Percentiles rank a stretch among this genome's conserved stretches.
phyloP scores from a whole-genome alignment of 2,329 filamentous ascomycete genomes.

The Stagonosporopsis rhizophila region DNA sequence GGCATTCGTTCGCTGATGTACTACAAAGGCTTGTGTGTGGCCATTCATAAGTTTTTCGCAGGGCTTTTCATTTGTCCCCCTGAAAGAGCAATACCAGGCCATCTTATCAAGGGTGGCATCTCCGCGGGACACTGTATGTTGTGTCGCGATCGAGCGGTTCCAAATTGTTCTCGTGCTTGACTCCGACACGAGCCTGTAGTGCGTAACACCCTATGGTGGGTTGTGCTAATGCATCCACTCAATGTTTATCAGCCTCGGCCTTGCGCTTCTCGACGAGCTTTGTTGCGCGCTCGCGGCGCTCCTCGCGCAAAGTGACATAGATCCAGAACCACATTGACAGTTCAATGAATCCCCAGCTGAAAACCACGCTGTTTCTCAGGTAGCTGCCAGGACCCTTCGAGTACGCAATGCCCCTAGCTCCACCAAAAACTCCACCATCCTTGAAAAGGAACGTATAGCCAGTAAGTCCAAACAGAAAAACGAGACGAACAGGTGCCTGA shows the following conservation, averaged over 20 bases:
- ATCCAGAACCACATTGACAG: constrained; percentile 87
- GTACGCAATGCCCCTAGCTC: constrained; percentile 32
- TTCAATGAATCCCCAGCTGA: constrained; percentile 85
- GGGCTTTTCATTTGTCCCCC: background rate
- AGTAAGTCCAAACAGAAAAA: constrained; percentile 67
- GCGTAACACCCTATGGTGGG: background rate
- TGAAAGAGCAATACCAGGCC: background rate
- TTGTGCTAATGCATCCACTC: background rate
- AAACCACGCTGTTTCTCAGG: constrained; percentile 83
- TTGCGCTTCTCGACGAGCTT: constrained; percentile 43
- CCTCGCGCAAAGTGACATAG: constrained; percentile 47
- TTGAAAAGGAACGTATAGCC: constrained; percentile 71
- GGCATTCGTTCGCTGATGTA: background rate
- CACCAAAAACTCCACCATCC: constrained; percentile 56
- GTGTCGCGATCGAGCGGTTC: background rate
- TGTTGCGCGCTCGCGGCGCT: constrained; percentile 40
- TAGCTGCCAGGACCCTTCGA: constrained; percentile 59
- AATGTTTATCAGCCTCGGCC: constrained; percentile 37
- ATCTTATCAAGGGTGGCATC: background rate
- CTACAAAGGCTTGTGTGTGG: too few species aligned
- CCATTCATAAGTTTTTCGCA: too few species aligned
- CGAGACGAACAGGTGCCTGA: constrained; percentile 68
- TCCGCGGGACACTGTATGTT: background rate
- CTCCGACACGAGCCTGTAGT: background rate
- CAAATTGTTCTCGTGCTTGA: background rate